Evolutionary conservation across 768 basidiomycete genomes (phyloP).

Genomic region (Sarcomyxa edulis): DNA sequence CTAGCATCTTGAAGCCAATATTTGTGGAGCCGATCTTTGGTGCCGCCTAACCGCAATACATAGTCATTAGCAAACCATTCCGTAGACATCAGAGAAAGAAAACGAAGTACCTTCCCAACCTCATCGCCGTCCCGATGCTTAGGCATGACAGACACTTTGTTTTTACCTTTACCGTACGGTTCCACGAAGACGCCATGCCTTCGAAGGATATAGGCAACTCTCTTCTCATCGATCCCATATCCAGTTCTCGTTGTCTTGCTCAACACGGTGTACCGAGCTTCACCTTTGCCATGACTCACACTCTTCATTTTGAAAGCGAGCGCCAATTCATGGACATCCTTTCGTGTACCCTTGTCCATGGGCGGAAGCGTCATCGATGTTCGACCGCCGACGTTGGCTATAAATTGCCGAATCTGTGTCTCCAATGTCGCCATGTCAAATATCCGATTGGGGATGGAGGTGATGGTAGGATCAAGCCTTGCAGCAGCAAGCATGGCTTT

Average conservation of each 20-base stretch:
- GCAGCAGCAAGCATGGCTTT: slow-evolving; percentile 61
- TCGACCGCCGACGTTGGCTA: slow-evolving; percentile 46
- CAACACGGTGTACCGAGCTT: slow-evolving; percentile 72
- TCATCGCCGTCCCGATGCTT: slow-evolving; percentile 78
- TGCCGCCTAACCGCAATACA: slow-evolving; percentile 46
- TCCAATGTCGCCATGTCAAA: slow-evolving; percentile 67
- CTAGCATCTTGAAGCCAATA: slow-evolving; percentile 82
- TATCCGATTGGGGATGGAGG: slow-evolving; percentile 42
- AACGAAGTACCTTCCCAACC: slow-evolving; percentile 64
- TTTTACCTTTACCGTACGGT: slow-evolving; percentile 18
- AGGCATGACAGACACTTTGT: slow-evolving; percentile 23
- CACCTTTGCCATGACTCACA: slow-evolving; percentile 65
- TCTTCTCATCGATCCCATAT: slow-evolving; percentile 49
- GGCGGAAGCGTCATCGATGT: slow-evolving; percentile 69
- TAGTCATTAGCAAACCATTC: too few relatives aligned
- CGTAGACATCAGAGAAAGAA: slow-evolving; percentile 3
- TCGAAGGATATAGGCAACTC: slow-evolving; percentile 42
- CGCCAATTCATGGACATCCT: slow-evolving; percentile 78
- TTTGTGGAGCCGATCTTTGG: slow-evolving; percentile 79
- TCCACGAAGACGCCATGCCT: slow-evolving; percentile 31
- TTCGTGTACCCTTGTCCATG: slow-evolving; percentile 66
- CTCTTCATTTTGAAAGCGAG: slow-evolving; percentile 73
- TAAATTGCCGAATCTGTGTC: slow-evolving; percentile 64
- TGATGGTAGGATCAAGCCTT: slow-evolving; percentile 40
- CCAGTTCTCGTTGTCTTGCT: slow-evolving; percentile 61